These are phyloP conservation scores for Pulchroboletus neoregius DNA, from an alignment of 1,284 basidiomycete genomes.

Conservation along the genomic window DNA sequence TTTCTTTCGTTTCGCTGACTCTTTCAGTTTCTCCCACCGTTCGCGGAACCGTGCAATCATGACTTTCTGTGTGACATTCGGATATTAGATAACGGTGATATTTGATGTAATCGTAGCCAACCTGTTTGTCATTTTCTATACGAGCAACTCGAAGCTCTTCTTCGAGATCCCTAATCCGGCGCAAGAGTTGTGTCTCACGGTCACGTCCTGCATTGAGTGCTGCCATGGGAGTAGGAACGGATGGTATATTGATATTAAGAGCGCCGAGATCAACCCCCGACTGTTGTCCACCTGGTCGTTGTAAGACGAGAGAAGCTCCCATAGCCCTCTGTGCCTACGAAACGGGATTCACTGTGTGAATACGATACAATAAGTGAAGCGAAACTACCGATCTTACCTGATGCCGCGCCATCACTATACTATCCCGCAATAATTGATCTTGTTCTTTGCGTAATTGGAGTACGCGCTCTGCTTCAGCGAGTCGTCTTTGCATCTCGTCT, in stretches of 20 bases:
- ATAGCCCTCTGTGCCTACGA: conserved; percentile 70
- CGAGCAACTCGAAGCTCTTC: conserved; percentile 64
- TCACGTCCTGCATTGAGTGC: conserved; percentile 48
- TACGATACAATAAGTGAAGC: not conserved
- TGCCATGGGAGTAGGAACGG: conserved; percentile 46
- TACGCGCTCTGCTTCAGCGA: conserved; percentile 56
- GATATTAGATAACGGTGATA: conserved; percentile 14
- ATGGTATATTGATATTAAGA: conserved; percentile 53
- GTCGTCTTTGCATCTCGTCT: conserved; percentile 50
- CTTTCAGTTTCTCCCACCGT: conserved; percentile 85
- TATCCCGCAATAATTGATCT: conserved; percentile 70
- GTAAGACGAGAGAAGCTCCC: conserved; percentile 55
- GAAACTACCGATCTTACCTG: conserved; percentile 46
- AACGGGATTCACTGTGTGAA: conserved; percentile 4
- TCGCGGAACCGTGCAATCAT: conserved; percentile 83
- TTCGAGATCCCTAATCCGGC: conserved; percentile 58
- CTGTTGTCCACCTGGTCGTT: conserved; percentile 42
- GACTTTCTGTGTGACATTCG: conserved; percentile 53
- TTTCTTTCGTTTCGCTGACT: conserved; percentile 80
- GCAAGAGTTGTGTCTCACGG: conserved; percentile 63
- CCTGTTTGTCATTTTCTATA: conserved; percentile 81
- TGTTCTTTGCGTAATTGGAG: conserved; percentile 70
- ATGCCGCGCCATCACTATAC: conserved; percentile 72
- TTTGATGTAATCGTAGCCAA: conserved; percentile 34
- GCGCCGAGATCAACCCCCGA: conserved; percentile 45